Conservation (phyloP, 257 asterid genomes). For the Fraxinus quadrangulata region DNA sequence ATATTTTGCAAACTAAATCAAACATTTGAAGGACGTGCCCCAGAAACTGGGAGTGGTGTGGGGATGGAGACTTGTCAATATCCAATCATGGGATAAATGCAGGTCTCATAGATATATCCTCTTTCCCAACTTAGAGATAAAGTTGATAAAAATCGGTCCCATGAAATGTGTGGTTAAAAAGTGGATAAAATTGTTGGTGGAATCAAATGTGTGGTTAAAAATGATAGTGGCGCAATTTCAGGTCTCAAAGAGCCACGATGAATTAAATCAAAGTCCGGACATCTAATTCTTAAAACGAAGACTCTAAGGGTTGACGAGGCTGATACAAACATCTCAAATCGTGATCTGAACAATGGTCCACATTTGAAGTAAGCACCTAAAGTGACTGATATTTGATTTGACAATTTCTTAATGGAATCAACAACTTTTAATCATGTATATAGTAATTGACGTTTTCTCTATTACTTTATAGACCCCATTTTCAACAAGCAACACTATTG, state of each 20-base stretch:
- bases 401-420: neutral
- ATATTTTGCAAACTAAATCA: neutral
- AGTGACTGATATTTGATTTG: neutral
- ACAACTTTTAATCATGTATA: too few relatives aligned
- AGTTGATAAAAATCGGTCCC: too few relatives aligned
- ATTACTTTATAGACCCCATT: neutral
- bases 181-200: too few relatives aligned
- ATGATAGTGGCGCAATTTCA: too few relatives aligned
- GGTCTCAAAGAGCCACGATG: too few relatives aligned
- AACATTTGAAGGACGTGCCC: neutral
- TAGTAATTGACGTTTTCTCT: neutral
- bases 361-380: neutral
- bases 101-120: neutral
- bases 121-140: neutral
- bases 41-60: constrained; percentile 26
- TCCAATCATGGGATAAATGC: neutral
- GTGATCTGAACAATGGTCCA: neutral
- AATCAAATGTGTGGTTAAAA: too few relatives aligned
- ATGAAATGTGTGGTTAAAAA: too few relatives aligned
- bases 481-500: neutral
- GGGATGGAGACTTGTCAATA: constrained; percentile 10
- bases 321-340: neutral
- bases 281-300: too few relatives aligned
- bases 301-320: too few relatives aligned
- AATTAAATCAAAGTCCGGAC: too few relatives aligned